Percentiles rank a stretch among this genome's conserved stretches.
Conservation (phyloP, 495 filamentous ascomycete genomes). For the Antarctomyces pellizariae region DNA sequence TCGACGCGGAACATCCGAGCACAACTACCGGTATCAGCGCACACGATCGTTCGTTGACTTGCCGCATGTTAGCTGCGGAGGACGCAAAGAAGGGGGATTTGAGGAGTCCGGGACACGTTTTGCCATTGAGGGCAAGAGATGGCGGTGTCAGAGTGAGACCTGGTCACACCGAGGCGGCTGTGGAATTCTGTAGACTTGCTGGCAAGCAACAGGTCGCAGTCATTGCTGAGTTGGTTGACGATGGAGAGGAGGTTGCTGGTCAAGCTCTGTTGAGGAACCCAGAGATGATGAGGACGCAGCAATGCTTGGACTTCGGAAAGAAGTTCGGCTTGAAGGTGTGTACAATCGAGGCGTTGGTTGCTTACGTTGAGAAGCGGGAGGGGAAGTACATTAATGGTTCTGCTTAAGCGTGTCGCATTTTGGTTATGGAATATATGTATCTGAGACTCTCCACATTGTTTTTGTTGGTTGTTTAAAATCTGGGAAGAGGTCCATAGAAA, state of each 20-base stretch:
- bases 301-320: slow-evolving; percentile 68
- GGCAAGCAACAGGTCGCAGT: slow-evolving; percentile 54
- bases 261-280: slow-evolving; percentile 32
- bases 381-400: slow-evolving; percentile 23
- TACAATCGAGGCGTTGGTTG: slow-evolving; percentile 79
- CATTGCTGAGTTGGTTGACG: slow-evolving; percentile 70
- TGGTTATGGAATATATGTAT: no score
- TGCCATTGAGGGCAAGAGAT: slow-evolving; percentile 56
- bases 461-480: no score
- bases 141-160: slow-evolving; percentile 58
- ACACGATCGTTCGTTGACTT: slow-evolving; percentile 65
- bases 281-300: slow-evolving; percentile 85
- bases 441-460: no score
- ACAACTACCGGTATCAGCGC: slow-evolving; percentile 82
- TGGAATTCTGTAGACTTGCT: slow-evolving; percentile 65
- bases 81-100: slow-evolving; percentile 32
- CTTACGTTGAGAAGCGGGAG: slow-evolving; percentile 47
- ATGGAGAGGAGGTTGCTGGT: slow-evolving; percentile 37
- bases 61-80: slow-evolving; percentile 52
- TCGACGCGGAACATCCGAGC: slow-evolving; percentile 48
- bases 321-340: slow-evolving; percentile 81
- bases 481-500: no score
- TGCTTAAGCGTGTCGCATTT: no score
- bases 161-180: slow-evolving; percentile 83
- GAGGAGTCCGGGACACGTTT: slow-evolving; percentile 71